Percentiles rank a stretch among this genome's conserved stretches.
phyloP scores from a whole-genome alignment of 495 filamentous ascomycete genomes.

The Neurospora cerealis region DNA sequence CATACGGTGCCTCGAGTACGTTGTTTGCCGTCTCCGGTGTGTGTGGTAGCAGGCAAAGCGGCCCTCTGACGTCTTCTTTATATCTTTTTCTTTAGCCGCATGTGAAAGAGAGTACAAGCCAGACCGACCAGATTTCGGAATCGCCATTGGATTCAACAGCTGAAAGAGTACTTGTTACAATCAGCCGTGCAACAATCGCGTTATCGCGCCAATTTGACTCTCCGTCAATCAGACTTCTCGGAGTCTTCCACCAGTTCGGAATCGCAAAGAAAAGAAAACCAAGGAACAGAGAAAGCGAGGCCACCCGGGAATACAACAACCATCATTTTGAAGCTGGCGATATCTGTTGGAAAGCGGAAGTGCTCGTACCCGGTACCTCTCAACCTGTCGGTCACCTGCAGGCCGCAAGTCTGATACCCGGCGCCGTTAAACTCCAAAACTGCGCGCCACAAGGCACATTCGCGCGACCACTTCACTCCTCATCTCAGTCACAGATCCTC shows the following conservation, averaged over 20 bases:
- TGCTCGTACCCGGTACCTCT: background rate
- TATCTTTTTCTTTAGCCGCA: background rate
- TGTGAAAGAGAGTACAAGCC: background rate
- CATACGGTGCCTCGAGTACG: background rate
- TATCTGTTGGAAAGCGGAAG: background rate
- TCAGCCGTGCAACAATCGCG: background rate
- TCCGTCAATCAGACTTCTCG: background rate
- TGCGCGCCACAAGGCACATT: background rate
- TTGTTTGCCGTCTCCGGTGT: background rate
- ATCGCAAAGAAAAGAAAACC: background rate
- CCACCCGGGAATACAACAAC: background rate
- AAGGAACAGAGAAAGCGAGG: background rate
- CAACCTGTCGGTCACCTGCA: background rate
- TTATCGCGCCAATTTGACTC: background rate
- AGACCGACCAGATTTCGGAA: background rate
- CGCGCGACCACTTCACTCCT: background rate
- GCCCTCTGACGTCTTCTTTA: constrained; percentile 2
- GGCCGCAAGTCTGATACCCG: background rate
- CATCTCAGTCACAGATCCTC: background rate
- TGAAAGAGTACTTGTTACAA: background rate
- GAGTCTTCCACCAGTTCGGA: background rate
- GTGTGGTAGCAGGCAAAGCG: background rate
- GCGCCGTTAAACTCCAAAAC: background rate
- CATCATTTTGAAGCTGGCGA: background rate
- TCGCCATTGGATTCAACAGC: background rate